Evolutionary conservation across 2,329 filamentous ascomycete species (phyloP).

Genomic region (Aschersonia sp.): DNA sequence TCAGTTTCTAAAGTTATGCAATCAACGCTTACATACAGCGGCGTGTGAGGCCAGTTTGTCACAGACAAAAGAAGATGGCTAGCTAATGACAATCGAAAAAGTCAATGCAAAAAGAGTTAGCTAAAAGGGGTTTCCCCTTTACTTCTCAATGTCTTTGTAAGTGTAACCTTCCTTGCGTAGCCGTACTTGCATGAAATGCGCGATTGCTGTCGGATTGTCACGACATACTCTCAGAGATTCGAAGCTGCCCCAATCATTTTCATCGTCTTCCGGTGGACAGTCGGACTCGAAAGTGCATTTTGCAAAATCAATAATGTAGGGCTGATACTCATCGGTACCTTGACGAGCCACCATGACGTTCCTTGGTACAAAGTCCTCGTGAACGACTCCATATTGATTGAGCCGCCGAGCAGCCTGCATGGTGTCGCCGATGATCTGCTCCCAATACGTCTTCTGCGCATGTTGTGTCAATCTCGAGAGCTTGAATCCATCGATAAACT

Average conservation of each 20-base stretch:
- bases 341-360: neutral
- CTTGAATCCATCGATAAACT: neutral
- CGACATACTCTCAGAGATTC: neutral
- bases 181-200: neutral
- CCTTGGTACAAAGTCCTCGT: neutral
- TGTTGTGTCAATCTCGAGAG: neutral
- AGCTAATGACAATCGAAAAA: neutral
- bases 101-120: neutral
- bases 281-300: neutral
- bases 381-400: neutral
- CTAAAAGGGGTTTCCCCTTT: neutral
- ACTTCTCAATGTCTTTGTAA: neutral
- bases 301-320: neutral
- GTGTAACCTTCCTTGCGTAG: neutral
- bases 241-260: neutral
- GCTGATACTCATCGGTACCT: neutral
- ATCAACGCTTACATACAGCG: too few species aligned
- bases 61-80: neutral
- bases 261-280: neutral
- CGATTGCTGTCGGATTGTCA: neutral
- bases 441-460: neutral
- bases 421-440: neutral
- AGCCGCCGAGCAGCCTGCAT: neutral
- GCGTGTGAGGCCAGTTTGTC: too few species aligned
- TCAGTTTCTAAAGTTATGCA: too few species aligned